Percentiles rank a stretch among this genome's conserved stretches.
Evolutionary conservation across 2,329 filamentous ascomycete genomes (phyloP).

Genomic region (Davidsoniella neocaledoniae): DNA sequence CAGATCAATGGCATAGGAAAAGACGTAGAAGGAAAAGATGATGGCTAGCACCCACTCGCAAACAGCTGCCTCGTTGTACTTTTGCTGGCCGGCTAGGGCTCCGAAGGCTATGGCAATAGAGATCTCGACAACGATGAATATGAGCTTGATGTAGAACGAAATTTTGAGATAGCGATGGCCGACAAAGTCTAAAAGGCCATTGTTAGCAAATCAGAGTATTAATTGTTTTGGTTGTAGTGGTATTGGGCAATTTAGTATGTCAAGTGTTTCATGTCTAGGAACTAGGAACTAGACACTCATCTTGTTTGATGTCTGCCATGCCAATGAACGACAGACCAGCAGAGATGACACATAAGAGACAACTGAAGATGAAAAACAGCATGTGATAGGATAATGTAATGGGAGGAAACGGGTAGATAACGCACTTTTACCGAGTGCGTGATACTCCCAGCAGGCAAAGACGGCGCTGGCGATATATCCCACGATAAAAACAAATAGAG

Average conservation of each 20-base stretch:
- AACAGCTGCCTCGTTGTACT: conserved; percentile 47
- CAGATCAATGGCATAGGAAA: conserved; percentile 78
- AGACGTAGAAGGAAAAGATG: conserved; percentile 74
- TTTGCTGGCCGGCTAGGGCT: conserved; percentile 29
- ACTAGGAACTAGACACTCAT: too few species aligned
- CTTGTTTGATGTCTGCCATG: neutral
- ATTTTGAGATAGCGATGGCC: conserved; percentile 54
- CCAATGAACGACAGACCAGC: neutral
- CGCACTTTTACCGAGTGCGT: conserved; percentile 59
- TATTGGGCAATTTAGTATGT: too few species aligned
- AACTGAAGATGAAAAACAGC: neutral
- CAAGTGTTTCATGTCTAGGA: too few species aligned
- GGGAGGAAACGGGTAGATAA: conserved; percentile 11
- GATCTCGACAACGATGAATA: conserved; percentile 69
- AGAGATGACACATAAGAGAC: neutral
- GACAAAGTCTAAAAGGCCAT: conserved; percentile 37
- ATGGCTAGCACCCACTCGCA: conserved; percentile 68
- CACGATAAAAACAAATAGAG: conserved; percentile 66
- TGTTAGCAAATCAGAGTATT: neutral
- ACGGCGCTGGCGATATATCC: conserved; percentile 77
- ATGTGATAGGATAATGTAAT: neutral
- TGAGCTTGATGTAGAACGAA: conserved; percentile 78
- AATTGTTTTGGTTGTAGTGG: too few species aligned
- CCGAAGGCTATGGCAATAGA: conserved; percentile 58
- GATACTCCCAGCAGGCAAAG: conserved; percentile 81